Evolutionary conservation across 352 stramenopile genomes (phyloP).

Genomic region (Heterotrichella gracilis): DNA sequence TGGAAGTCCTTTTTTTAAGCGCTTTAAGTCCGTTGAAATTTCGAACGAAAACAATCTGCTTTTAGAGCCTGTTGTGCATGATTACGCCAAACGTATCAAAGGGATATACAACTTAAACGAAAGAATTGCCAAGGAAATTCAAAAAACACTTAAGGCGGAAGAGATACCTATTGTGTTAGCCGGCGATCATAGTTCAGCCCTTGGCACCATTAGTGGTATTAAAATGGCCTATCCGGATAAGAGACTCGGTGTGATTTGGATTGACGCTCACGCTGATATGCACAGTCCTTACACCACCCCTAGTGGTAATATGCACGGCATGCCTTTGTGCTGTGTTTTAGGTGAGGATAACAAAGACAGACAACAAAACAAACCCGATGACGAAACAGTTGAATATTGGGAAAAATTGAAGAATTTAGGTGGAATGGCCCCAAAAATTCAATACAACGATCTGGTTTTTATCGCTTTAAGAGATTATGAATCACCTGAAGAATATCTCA

Average conservation of each 20-base stretch:
- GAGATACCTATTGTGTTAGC: background rate
- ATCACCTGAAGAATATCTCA: conserved; percentile 4
- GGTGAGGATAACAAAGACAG: conserved; percentile 20
- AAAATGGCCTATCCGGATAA: background rate
- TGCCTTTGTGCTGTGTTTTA: conserved; percentile 71
- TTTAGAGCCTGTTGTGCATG: background rate
- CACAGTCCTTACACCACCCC: conserved; percentile 54
- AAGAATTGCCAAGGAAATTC: background rate
- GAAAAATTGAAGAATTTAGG: conserved; percentile 7
- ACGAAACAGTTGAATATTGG: conserved; percentile 6
- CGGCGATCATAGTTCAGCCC: background rate
- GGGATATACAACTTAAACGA: background rate
- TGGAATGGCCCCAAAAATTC: background rate
- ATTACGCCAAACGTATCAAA: background rate
- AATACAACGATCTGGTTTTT: conserved; percentile 1
- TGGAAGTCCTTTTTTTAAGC: background rate
- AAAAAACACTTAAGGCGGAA: background rate
- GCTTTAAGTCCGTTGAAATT: background rate
- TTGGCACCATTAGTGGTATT: background rate
- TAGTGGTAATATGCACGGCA: conserved; percentile 79
- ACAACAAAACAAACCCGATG: conserved; percentile 2
- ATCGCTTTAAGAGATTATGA: background rate
- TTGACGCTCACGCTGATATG: conserved; percentile 80
- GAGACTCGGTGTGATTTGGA: conserved; percentile 60
- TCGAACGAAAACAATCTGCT: background rate